Evolutionary conservation across 176 grass and related monocot genomes (phyloP).

Genomic region (Phoenix dactylifera): DNA sequence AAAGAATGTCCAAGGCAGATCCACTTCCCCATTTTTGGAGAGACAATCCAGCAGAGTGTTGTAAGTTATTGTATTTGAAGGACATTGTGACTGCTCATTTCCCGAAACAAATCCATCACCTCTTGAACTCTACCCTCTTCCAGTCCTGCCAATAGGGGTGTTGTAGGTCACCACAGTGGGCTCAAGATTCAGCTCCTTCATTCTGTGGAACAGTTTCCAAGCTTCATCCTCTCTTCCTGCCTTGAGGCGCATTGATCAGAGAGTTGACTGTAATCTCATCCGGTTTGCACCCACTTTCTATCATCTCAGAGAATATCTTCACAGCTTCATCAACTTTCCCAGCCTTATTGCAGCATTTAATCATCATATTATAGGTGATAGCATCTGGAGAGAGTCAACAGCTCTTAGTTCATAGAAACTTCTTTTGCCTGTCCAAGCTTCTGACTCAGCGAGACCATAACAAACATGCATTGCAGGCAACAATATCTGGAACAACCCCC

Average conservation of each 20-base stretch:
- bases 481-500: constrained; percentile 63
- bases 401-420: constrained; percentile 53
- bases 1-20: constrained; percentile 59
- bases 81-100: constrained; percentile 48
- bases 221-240: constrained; percentile 66
- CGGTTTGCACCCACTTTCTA: constrained; percentile 49
- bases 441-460: constrained; percentile 77
- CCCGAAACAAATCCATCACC: constrained; percentile 50
- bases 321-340: constrained; percentile 62
- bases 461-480: constrained; percentile 78
- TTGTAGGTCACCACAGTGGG: constrained; percentile 77
- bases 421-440: constrained; percentile 66
- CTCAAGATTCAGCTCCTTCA: constrained; percentile 62
- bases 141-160: constrained; percentile 70
- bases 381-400: constrained; percentile 59
- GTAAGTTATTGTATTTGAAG: constrained; percentile 68
- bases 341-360: constrained; percentile 84
- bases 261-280: constrained; percentile 72
- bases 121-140: constrained; percentile 82
- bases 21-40: constrained; percentile 80
- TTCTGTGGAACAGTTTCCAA: constrained; percentile 57
- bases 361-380: constrained; percentile 96
- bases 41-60: constrained; percentile 89
- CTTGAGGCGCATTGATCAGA: constrained; percentile 66
- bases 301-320: constrained; percentile 75